Percentiles rank a stretch among this genome's conserved stretches.
Conservation (phyloP, 345 rosid genomes). For the Moricandia moricandioides region DNA sequence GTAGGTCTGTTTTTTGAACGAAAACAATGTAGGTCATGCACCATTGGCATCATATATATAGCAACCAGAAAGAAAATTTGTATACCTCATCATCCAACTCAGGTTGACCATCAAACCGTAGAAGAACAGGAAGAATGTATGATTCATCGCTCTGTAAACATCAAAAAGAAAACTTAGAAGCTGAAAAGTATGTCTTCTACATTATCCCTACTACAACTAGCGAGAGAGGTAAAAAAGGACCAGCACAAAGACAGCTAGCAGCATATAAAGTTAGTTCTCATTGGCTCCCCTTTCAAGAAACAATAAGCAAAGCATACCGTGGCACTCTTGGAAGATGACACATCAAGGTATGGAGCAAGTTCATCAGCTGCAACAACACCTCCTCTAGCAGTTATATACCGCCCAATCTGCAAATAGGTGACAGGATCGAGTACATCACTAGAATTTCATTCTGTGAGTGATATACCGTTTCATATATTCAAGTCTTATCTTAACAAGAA, state of each 20-base stretch:
- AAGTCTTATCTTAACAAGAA: neutral
- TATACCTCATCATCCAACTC: constrained; percentile 94
- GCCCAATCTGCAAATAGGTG: constrained; percentile 70
- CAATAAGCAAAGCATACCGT: constrained; percentile 45
- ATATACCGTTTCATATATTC: neutral
- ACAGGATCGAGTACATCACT: constrained; percentile 13
- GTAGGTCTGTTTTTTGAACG: too few relatives aligned
- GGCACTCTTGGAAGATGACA: constrained; percentile 44
- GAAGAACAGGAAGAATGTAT: constrained; percentile 84
- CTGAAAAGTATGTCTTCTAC: neutral
- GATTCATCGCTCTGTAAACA: constrained; percentile 77
- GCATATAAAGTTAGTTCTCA: neutral
- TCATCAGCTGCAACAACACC: constrained; percentile 92
- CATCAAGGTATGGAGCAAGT: constrained; percentile 83
- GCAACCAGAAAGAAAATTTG: neutral
- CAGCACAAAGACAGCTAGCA: constrained; percentile 9
- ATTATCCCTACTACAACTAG: neutral
- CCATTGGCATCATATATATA: neutral
- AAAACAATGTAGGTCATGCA: neutral
- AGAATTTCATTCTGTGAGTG: neutral
- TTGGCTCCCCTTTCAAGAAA: neutral
- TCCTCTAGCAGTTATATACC: constrained; percentile 83
- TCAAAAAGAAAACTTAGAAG: constrained; percentile 13
- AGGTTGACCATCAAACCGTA: constrained; percentile 96
- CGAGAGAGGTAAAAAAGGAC: neutral